Evolutionary conservation across 2,329 filamentous ascomycete genomes (phyloP).

Genomic region (Botrytis elliptica): DNA sequence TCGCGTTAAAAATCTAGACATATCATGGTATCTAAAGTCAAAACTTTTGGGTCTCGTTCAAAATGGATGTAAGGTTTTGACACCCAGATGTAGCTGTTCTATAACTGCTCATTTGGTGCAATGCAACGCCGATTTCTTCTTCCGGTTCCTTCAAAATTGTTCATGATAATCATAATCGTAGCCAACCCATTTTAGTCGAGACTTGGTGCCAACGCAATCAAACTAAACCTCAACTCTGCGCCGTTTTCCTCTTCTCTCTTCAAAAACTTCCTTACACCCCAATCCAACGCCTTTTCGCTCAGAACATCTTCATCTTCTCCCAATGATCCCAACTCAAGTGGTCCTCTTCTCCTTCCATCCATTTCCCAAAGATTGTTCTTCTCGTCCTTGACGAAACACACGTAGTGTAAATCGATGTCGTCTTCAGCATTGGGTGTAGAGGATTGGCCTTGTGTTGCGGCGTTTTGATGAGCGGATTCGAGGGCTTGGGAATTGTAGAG

Average conservation of each 20-base stretch:
- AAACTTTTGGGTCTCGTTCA: background rate
- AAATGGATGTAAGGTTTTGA: background rate
- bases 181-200: constrained; percentile 24
- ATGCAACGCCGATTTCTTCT: constrained; percentile 6
- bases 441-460: constrained; percentile 76
- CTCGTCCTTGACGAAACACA: constrained; percentile 81
- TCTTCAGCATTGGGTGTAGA: constrained; percentile 75
- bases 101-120: background rate
- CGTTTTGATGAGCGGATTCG: constrained; percentile 75
- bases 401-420: constrained; percentile 87
- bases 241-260: constrained; percentile 33
- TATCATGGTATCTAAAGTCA: background rate
- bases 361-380: constrained; percentile 68
- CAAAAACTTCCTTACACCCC: constrained; percentile 54
- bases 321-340: constrained; percentile 46
- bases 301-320: constrained; percentile 66
- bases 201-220: constrained; percentile 35
- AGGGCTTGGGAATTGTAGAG: constrained; percentile 77
- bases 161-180: constrained; percentile 18
- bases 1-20: background rate
- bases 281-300: constrained; percentile 70
- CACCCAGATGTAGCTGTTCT: background rate
- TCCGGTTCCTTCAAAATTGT: background rate
- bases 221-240: constrained; percentile 37
- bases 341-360: constrained; percentile 68